Evolutionary conservation across 2,329 filamentous ascomycete genomes (phyloP).

Genomic region (Ascochyta pisi): DNA sequence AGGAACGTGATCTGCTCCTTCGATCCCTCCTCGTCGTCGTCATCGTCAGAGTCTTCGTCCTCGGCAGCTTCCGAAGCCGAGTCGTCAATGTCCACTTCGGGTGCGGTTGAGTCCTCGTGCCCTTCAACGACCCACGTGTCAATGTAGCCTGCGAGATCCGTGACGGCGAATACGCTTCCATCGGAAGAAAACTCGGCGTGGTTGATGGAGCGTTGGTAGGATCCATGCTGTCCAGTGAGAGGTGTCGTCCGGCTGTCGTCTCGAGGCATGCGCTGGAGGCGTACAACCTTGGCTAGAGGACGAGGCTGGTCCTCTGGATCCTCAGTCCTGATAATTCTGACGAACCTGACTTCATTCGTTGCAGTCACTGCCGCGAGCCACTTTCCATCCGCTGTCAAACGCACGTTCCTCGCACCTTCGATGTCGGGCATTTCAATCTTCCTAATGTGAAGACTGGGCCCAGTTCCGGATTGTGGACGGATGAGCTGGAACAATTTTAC

Average conservation of each 20-base stretch:
- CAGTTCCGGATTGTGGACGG: slow-evolving; percentile 58
- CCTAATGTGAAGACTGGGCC: slow-evolving; percentile 71
- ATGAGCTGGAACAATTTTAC: slow-evolving; percentile 79
- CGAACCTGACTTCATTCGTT: slow-evolving; percentile 55
- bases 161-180: slow-evolving; percentile 77
- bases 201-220: slow-evolving; percentile 77
- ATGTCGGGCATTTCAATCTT: slow-evolving; percentile 70
- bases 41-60: slow-evolving; percentile 49
- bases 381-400: slow-evolving; percentile 72
- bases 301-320: slow-evolving; percentile 47
- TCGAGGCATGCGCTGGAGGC: slow-evolving; percentile 50
- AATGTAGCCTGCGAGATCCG: slow-evolving; percentile 83
- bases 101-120: slow-evolving; percentile 57
- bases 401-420: slow-evolving; percentile 73
- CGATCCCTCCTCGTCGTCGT: slow-evolving; percentile 58
- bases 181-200: slow-evolving; percentile 81
- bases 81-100: slow-evolving; percentile 49
- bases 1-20: slow-evolving; percentile 58
- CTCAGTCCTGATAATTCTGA: slow-evolving; percentile 56
- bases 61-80: slow-evolving; percentile 33
- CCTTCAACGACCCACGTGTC: slow-evolving; percentile 82
- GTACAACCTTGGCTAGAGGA: slow-evolving; percentile 47
- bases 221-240: slow-evolving; percentile 71
- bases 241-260: slow-evolving; percentile 33
- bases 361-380: slow-evolving; percentile 68